These are phyloP conservation scores for Diaporthe vaccinii DNA, from an alignment of 2,329 filamentous ascomycete species.

Conservation along the genomic window DNA sequence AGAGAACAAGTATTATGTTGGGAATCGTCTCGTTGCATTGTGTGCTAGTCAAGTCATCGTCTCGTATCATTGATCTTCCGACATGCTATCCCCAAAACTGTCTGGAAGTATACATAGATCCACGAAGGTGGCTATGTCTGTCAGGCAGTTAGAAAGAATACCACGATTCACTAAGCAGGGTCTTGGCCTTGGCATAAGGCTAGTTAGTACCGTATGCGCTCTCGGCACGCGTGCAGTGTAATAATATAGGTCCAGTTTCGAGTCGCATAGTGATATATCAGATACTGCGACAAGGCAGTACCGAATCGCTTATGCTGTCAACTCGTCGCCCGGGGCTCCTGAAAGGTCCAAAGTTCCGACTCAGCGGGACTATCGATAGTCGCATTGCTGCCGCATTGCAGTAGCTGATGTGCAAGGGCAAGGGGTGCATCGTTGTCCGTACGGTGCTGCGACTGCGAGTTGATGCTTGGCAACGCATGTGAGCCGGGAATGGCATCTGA, in stretches of 20 bases:
- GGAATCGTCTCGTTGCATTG: neutral
- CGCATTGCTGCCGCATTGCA: slow-evolving; percentile 26
- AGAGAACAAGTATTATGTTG: neutral
- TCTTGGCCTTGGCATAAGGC: neutral
- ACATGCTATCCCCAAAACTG: neutral
- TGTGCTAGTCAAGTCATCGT: slow-evolving; percentile 1
- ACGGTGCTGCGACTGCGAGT: neutral
- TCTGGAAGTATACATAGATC: neutral
- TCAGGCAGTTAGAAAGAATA: neutral
- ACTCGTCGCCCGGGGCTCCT: slow-evolving; percentile 4
- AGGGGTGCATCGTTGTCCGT: slow-evolving; percentile 20
- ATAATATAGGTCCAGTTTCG: neutral
- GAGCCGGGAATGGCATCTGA: slow-evolving; percentile 8
- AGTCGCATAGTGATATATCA: slow-evolving; percentile 15
- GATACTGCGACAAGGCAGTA: neutral
- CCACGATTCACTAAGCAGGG: neutral
- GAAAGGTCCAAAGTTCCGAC: slow-evolving; percentile 22
- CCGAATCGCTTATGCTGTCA: slow-evolving; percentile 8
- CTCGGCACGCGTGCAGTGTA: slow-evolving; percentile 6
- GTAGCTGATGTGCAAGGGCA: slow-evolving; percentile 26
- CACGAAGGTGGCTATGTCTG: neutral
- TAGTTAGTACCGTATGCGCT: neutral
- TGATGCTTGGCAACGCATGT: slow-evolving; percentile 9
- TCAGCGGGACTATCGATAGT: slow-evolving; percentile 25
- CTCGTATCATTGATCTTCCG: slow-evolving; percentile 27